These are phyloP conservation scores for Phalaenopsis equestris DNA, from an alignment of 106 monocot species.

Conservation along the genomic window DNA sequence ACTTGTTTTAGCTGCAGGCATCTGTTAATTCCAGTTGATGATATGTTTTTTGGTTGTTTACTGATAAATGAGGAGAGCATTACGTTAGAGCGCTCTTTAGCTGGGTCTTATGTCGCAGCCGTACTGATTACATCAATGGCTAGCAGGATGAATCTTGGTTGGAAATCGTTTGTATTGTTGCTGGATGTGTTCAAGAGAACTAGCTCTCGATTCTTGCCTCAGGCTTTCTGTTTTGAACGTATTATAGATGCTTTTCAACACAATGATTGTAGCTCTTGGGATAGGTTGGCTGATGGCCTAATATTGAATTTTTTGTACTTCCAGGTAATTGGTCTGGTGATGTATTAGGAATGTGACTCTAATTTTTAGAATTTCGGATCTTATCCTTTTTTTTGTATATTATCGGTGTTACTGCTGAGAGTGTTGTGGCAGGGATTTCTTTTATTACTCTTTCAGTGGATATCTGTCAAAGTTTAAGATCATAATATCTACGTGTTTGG, in stretches of 20 bases:
- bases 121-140: no score
- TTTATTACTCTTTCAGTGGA: no score
- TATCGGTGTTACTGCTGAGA: no score
- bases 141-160: no score
- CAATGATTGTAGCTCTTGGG: neutral
- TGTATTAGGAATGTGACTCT: no score
- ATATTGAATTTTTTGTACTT: neutral
- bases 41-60: neutral
- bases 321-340: no score
- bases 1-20: neutral
- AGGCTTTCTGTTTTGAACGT: neutral
- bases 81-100: neutral
- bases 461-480: no score
- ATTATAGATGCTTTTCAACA: neutral
- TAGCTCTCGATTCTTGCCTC: neutral
- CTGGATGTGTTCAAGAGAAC: neutral
- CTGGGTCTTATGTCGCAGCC: neutral
- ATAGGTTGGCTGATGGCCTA: neutral
- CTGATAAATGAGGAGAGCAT: neutral
- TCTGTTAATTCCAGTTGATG: neutral
- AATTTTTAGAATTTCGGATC: no score
- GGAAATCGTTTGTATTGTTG: neutral
- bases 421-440: no score
- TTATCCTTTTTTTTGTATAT: no score
- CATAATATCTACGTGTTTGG: no score